Conservation (phyloP, 2,329 filamentous ascomycete genomes). For the Bipolaris gigantea region DNA sequence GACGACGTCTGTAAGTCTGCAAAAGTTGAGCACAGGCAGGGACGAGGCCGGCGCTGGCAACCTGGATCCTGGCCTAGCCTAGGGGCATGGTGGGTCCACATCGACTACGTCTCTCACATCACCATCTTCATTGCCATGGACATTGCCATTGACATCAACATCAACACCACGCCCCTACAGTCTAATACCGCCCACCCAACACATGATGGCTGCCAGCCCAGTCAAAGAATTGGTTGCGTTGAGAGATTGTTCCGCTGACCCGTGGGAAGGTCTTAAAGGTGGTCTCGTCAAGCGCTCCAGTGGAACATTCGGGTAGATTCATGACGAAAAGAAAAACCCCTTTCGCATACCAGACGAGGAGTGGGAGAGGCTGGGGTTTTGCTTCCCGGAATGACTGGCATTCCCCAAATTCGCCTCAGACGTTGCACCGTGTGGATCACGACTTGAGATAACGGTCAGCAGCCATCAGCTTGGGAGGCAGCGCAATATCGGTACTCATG, state of each 20-base stretch:
- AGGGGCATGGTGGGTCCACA: conserved; percentile 8
- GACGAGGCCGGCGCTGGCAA: conserved; percentile 7
- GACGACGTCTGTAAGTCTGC: conserved; percentile 9
- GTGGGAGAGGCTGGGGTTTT: background rate
- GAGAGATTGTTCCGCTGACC: background rate
- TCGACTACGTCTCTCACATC: background rate
- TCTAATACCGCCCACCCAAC: background rate
- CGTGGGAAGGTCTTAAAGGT: background rate
- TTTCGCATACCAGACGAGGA: background rate
- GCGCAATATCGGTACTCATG: background rate
- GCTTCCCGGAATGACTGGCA: background rate
- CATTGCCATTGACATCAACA: conserved; percentile 39
- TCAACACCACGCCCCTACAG: conserved; percentile 31
- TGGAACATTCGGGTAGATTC: background rate
- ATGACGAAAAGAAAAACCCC: too few relatives aligned
- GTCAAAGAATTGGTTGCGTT: background rate
- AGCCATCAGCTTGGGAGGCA: background rate
- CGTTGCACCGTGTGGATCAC: background rate
- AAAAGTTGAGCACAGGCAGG: conserved; percentile 23
- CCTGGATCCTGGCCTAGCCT: conserved; percentile 13
- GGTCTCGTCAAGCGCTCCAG: background rate
- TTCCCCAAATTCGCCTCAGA: background rate
- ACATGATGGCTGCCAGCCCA: background rate
- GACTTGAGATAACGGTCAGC: background rate
- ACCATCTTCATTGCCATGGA: background rate